Evolutionary conservation across 768 basidiomycete species (phyloP).

Genomic region (Coprinopsis marcescibilis): DNA sequence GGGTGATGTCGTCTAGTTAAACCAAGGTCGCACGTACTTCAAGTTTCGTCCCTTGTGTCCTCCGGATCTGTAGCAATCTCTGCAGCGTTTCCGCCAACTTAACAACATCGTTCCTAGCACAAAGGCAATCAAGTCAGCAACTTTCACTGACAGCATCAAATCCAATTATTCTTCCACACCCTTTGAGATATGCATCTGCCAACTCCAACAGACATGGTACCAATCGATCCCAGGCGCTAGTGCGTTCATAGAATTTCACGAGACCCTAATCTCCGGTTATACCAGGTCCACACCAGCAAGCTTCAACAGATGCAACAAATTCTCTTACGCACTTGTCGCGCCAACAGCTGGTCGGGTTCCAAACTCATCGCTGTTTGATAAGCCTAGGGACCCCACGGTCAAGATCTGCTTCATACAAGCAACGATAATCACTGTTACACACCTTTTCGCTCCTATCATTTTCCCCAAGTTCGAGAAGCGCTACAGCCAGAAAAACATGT

Average conservation of each 20-base stretch:
- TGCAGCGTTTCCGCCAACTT: conserved; percentile 83
- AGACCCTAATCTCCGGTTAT: conserved; percentile 50
- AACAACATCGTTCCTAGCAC: conserved; percentile 56
- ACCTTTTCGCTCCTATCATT: conserved; percentile 81
- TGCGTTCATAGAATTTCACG: conserved; percentile 64
- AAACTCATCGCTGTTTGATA: conserved; percentile 72
- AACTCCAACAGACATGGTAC: conserved; percentile 48
- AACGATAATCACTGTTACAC: conserved; percentile 25
- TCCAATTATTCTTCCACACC: conserved; percentile 37
- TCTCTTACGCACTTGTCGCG: conserved; percentile 66
- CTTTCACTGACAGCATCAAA: too few species aligned
- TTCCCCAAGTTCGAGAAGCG: conserved; percentile 70
- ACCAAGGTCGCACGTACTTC: conserved; percentile 39
- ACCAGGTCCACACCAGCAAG: conserved; percentile 10
- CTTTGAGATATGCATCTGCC: conserved; percentile 50
- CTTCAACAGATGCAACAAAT: conserved; percentile 7
- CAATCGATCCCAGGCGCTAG: conserved; percentile 52
- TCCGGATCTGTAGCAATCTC: conserved; percentile 60
- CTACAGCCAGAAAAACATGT: conserved; percentile 79
- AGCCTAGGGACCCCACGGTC: conserved; percentile 38
- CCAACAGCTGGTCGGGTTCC: conserved; percentile 67
- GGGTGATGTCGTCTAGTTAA: too few species aligned
- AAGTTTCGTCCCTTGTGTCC: conserved; percentile 51
- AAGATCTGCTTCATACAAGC: background rate
- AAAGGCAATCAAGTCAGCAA: too few species aligned